Evolutionary conservation across 2,329 filamentous ascomycete genomes (phyloP), one percentile per base, ranked within the genome.

Genomic region (Immersiporthe knoxdaviesiana): DNA sequence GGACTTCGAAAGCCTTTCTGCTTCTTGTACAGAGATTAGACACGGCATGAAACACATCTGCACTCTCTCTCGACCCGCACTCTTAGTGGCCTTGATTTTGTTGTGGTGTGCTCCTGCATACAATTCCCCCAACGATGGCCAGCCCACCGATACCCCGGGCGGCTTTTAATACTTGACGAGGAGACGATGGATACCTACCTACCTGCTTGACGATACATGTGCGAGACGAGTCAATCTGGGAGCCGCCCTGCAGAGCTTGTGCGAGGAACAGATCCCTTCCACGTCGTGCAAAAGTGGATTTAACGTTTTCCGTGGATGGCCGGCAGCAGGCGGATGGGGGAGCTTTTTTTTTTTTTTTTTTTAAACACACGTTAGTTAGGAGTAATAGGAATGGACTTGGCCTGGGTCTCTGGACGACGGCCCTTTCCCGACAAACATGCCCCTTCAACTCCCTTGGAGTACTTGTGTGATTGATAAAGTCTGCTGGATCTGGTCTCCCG

Each of bases 161-260:
- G 61, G 64, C 37, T 21, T 21, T 54, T 71, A 71, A 71, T 71
- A 69, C 66, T 59, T 62, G 65, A 69, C 65, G 70, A 71, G 70
- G 41, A 71, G 70, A 71, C 64, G 70, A 71, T 68, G 70, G 67
- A 71, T 67, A 71, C 65, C 65, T 69, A 71, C 65, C 65, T 69
- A 71, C 65, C 65, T 69, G 69, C 62, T 27, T 66, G 12, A 71
- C 70, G 61, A 67, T 65, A 50, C 67, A 67, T 61, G 62, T 67
- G 64, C 61, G 50, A 54, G 63, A 69, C 62, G 56, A 54, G 44
- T 65, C 65, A 8, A 58, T 47, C 59, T 65, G 67, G 30, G 66
- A 63, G 56, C 67, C 44, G 56, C n/a, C n/a, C n/a, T 32, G 62
- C 61, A 67, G 62, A 66, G 60, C 39, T 60, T 61, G 56, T 69